phyloP scores from a whole-genome alignment of 2,329 filamentous ascomycete genomes.

The Paecilomyces dactylethromorphus region DNA sequence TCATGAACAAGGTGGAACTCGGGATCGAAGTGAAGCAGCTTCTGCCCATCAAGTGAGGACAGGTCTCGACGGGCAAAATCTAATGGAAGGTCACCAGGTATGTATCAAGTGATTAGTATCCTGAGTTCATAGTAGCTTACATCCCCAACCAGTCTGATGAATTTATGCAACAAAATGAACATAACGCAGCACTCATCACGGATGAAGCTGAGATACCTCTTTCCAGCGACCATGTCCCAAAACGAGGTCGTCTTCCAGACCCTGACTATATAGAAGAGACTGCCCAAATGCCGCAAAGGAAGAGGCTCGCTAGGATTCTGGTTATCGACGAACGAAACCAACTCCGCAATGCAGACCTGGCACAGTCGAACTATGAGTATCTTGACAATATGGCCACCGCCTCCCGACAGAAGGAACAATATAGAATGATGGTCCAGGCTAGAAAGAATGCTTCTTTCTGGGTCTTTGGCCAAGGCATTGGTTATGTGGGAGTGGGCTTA shows the following conservation, averaged over 20 bases:
- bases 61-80: conserved; percentile 37
- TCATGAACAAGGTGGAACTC: conserved; percentile 10
- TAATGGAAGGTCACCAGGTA: conserved; percentile 25
- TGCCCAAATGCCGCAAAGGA: conserved; percentile 17
- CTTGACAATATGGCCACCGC: conserved; percentile 52
- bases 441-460: conserved; percentile 59
- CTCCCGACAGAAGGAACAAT: conserved; percentile 36
- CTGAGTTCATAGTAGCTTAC: conserved; percentile 3
- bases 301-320: conserved; percentile 34
- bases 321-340: conserved; percentile 44
- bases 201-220: conserved; percentile 24
- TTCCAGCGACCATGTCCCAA: conserved; percentile 20
- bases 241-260: conserved; percentile 10
- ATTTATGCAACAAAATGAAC: conserved; percentile 19
- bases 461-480: conserved; percentile 53
- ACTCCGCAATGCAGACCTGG: conserved; percentile 51
- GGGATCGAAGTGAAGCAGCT: conserved; percentile 23
- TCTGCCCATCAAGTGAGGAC: conserved; percentile 34
- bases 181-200: conserved; percentile 11
- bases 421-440: conserved; percentile 40
- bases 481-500: conserved; percentile 44
- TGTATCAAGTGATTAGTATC: conserved; percentile 14
- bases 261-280: conserved; percentile 14
- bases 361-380: conserved; percentile 54
- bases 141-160: conserved; percentile 12